Evolutionary conservation across 2,329 filamentous ascomycete genomes (phyloP).

Genomic region (Leptographium radiaticola): DNA sequence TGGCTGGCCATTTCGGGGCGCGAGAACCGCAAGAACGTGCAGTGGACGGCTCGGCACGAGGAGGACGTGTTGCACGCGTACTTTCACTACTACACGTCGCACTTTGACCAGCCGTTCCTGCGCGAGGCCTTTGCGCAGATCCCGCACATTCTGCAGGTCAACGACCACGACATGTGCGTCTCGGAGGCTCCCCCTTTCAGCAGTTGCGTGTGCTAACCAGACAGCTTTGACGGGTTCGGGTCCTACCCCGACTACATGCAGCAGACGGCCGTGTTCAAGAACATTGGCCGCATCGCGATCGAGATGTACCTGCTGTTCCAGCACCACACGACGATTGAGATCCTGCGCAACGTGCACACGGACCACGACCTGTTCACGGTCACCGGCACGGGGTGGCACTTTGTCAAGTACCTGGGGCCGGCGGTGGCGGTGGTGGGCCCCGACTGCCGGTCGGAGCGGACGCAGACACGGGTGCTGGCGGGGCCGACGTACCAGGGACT

Average conservation of each 20-base stretch:
- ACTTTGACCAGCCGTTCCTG: constrained; percentile 93
- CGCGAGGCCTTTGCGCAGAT: constrained; percentile 96
- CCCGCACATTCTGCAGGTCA: constrained; percentile 80
- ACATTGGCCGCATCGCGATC: constrained; percentile 86
- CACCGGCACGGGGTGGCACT: constrained; percentile 96
- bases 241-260: constrained; percentile 99
- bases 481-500: constrained; percentile 95
- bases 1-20: constrained; percentile 91
- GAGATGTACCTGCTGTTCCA: constrained; percentile 99
- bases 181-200: background rate
- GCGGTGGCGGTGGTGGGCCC: constrained; percentile 80
- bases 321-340: constrained; percentile 90
- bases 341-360: constrained; percentile 75
- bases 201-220: background rate
- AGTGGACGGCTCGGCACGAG: constrained; percentile 89
- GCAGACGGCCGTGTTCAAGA: constrained; percentile 93
- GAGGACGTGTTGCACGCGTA: constrained; percentile 94
- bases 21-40: constrained; percentile 77
- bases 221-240: constrained; percentile 88
- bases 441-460: constrained; percentile 85
- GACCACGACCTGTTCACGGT: constrained; percentile 92
- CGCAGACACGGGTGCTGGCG: constrained; percentile 81
- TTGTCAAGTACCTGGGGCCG: constrained; percentile 90
- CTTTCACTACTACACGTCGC: constrained; percentile 97
- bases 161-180: constrained; percentile 95